These are phyloP conservation scores for Aureobasidium musti DNA, from an alignment of 2,329 filamentous ascomycete genomes.

Conservation along the genomic window DNA sequence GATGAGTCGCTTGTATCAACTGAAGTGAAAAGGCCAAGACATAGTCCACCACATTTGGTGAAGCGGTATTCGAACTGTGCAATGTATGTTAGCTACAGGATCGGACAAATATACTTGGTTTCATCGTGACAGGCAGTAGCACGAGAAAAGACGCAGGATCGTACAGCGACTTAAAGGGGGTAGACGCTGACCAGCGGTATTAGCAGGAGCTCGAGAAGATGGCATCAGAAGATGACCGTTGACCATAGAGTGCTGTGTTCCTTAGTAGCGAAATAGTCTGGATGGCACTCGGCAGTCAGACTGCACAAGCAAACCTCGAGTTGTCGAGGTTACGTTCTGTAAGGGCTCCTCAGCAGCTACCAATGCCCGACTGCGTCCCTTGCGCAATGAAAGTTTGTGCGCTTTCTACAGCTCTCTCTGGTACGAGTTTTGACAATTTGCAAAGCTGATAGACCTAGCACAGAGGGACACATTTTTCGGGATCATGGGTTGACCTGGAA, in stretches of 20 bases:
- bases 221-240: background rate
- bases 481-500: background rate
- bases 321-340: background rate
- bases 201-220: background rate
- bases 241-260: background rate
- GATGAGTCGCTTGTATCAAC: constrained; percentile 55
- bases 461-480: background rate
- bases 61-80: constrained; percentile 74
- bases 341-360: background rate
- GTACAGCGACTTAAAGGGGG: background rate
- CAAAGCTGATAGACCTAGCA: background rate
- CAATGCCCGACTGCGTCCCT: background rate
- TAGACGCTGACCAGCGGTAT: background rate
- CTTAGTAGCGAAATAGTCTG: background rate
- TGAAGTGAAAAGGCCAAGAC: constrained; percentile 76
- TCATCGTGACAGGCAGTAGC: background rate
- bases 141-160: background rate
- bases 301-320: background rate
- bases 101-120: background rate
- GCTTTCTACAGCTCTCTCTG: background rate
- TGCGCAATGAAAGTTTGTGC: background rate
- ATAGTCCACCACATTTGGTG: constrained; percentile 71
- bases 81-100: constrained; percentile 16
- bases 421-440: too few relatives aligned
- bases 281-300: background rate